Conservation (phyloP, 2,329 filamentous ascomycete genomes). For the Penicillium sp. region DNA sequence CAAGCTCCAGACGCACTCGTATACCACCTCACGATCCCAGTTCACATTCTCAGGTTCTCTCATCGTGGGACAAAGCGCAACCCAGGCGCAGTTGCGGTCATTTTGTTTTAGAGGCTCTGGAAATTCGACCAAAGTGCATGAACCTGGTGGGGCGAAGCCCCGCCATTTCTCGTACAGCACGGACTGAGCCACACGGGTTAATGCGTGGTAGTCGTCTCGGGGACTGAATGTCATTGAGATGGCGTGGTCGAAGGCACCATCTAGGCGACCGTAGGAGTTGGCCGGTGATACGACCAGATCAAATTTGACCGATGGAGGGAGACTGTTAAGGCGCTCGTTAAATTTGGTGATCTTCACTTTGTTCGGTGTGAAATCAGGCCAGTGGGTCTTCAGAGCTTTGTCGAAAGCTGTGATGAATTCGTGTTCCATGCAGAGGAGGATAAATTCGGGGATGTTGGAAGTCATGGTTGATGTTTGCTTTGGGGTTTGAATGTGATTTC, state of each 20-base stretch:
- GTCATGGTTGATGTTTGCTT: constrained; percentile 22
- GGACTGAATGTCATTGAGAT: constrained; percentile 52
- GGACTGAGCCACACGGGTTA: constrained; percentile 50
- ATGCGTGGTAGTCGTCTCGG: constrained; percentile 47
- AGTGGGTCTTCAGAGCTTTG: constrained; percentile 32
- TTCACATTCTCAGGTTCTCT: constrained; percentile 45
- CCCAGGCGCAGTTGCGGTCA: constrained; percentile 44
- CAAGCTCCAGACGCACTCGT: constrained; percentile 57
- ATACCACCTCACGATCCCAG: constrained; percentile 58
- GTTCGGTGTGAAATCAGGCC: constrained; percentile 32
- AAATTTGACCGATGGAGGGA: constrained; percentile 43
- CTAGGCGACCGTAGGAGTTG: constrained; percentile 57
- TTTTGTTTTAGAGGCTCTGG: constrained; percentile 45
- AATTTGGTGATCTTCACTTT: constrained; percentile 40
- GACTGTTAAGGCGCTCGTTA: constrained; percentile 41
- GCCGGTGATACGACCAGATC: constrained; percentile 57
- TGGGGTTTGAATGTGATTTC: not conserved
- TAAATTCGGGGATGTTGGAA: constrained; percentile 42
- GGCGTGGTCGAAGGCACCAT: constrained; percentile 59
- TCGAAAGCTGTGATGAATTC: constrained; percentile 46
- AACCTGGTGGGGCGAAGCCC: constrained; percentile 55
- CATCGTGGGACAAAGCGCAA: constrained; percentile 59
- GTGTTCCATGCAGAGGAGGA: constrained; percentile 47
- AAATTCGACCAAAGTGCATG: constrained; percentile 52
- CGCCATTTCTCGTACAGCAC: constrained; percentile 51